Base-by-base conservation (phyloP, 1,139 yeast species). In the Neolecta irregularis region DNA sequence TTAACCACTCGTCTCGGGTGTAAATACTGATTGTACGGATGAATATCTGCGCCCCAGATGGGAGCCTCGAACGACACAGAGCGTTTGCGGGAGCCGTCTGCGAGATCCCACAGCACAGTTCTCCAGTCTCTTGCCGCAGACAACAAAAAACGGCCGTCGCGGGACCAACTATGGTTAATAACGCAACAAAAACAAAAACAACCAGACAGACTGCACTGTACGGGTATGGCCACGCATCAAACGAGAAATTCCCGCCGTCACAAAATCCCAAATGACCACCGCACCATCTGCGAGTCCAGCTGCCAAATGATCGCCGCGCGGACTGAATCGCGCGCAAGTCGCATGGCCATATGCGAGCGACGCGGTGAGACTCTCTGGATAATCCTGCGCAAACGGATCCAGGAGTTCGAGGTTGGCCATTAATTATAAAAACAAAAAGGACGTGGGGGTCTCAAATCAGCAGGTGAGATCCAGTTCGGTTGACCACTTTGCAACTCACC, bases 341-440 rank as follows among this genome's bases (percentile, higher is more conserved):
- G 93, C 69, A 46, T 76, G 85, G 0, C 91, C 81, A 54, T 67
- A 63, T 43, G 69, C 49, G 38, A 81, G 58, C 0, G 85, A 72
- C 42, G 70, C 71, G 2, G 78, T 67, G 18, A 81, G 65, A 1
- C 77, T 67, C 46, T 85, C 94, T 0, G 98, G 98, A 49, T 72
- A 85, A 52, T 85, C 98, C 50, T 81, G 85, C 4, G 92, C 74
- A 54, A 83, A 81, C 2, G 96, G 96, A 55, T 85, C 96, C 46
- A 80, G 72, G 16, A 85, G 63, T n/a, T 92, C 67, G n/a, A n/a
- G n/a, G n/a, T n/a, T n/a, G n/a, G n/a, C n/a, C n/a, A n/a, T n/a
- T n/a, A n/a, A n/a, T n/a, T n/a, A n/a, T n/a, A n/a, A n/a, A n/a
- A n/a, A n/a, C n/a, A n/a, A n/a, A n/a, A n/a, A n/a, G n/a, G n/a